A percentile compares a stretch with the other conserved stretches of the same genome.
phyloP scores from a whole-genome alignment of 306 rosid species.

The Dryas octopetala region DNA sequence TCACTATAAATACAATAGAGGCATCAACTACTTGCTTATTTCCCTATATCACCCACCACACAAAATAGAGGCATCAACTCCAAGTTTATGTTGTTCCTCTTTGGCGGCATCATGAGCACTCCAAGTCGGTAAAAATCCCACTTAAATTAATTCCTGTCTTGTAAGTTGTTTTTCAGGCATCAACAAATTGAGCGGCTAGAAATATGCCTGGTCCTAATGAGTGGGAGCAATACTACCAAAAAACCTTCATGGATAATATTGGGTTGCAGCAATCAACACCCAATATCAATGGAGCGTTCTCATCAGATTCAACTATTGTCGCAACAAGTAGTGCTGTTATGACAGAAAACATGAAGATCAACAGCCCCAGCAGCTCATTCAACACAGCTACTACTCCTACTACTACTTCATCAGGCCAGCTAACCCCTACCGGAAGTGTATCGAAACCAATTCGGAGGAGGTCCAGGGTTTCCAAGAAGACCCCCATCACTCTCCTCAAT shows the following conservation, averaged over 20 bases:
- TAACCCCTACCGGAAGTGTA: constrained; percentile 37
- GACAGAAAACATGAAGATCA: constrained; percentile 1
- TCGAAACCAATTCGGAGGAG: constrained; percentile 50
- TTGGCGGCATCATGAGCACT: background rate
- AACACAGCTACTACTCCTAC: background rate
- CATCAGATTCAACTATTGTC: background rate
- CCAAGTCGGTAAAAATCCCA: background rate
- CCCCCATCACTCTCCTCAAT: constrained; percentile 65
- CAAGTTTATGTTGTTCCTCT: too few species aligned
- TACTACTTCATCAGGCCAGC: background rate
- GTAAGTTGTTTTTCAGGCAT: background rate
- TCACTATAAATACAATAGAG: constrained; percentile 6
- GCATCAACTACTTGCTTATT: background rate
- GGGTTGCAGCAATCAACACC: background rate
- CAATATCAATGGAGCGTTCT: background rate
- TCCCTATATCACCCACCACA: background rate
- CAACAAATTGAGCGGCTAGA: too few species aligned
- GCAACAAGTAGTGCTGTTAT: background rate
- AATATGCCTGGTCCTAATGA: constrained; percentile 26
- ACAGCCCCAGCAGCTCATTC: constrained; percentile 20
- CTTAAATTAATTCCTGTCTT: background rate
- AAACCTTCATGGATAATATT: background rate
- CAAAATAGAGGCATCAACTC: background rate
- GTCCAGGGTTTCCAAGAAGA: constrained; percentile 65
- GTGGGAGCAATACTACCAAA: constrained; percentile 50